These are phyloP conservation scores for Smithsoniella earleae DNA, from an alignment of 163 green algal genomes.

Conservation along the genomic window DNA sequence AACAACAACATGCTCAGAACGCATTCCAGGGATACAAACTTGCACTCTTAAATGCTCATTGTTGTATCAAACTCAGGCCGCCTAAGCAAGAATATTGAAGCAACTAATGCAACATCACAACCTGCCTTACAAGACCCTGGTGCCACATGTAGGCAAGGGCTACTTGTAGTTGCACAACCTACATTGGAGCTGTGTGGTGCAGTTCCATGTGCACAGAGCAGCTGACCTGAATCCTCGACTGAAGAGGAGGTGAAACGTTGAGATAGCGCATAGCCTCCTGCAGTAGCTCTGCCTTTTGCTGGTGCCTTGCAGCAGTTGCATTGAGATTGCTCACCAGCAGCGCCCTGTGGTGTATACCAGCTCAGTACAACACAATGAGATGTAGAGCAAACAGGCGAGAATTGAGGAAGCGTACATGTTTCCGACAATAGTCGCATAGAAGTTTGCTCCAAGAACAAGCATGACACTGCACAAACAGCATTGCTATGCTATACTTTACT, in stretches of 20 bases:
- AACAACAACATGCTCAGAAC: too few species aligned
- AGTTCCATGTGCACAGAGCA: too few species aligned
- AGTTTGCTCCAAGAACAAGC: slow-evolving; percentile 49
- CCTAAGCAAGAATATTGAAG: too few species aligned
- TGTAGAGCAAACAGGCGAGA: background rate
- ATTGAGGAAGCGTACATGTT: slow-evolving; percentile 36
- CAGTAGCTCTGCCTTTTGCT: slow-evolving; percentile 53
- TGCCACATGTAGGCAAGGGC: too few species aligned
- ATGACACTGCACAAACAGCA: slow-evolving; percentile 32
- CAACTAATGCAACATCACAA: too few species aligned
- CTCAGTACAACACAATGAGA: background rate
- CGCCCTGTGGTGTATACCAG: slow-evolving; percentile 15
- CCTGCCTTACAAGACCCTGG: too few species aligned
- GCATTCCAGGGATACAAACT: too few species aligned
- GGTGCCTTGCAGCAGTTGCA: slow-evolving; percentile 45
- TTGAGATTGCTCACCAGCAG: slow-evolving; percentile 58
- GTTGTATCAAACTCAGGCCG: too few species aligned
- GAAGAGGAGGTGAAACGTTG: slow-evolving; percentile 35
- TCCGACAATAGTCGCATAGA: slow-evolving; percentile 56
- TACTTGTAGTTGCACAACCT: too few species aligned
- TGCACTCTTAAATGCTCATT: too few species aligned
- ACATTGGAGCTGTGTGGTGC: too few species aligned
- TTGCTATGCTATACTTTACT: too few species aligned
- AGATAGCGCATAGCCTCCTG: slow-evolving; percentile 54
- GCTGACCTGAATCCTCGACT: slow-evolving; percentile 45